These are phyloP conservation scores for Fusarium denticulatum DNA, from an alignment of 2,329 filamentous ascomycete genomes.

Conservation along the genomic window DNA sequence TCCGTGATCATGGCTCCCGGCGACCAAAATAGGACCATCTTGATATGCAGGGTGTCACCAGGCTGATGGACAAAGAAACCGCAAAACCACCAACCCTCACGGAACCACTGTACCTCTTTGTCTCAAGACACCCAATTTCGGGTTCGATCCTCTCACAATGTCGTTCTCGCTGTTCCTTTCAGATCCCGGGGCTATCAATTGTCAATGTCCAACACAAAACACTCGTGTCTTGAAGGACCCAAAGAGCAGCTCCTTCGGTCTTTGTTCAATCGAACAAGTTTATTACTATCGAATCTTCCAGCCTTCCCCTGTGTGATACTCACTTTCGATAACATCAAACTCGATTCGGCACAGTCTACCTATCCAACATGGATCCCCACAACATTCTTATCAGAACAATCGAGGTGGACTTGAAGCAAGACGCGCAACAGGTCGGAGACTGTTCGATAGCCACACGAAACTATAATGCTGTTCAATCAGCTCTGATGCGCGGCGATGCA, in stretches of 20 bases:
- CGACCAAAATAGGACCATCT: slow-evolving; percentile 19
- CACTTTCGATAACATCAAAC: neutral
- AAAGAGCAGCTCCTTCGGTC: neutral
- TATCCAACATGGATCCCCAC: slow-evolving; percentile 7
- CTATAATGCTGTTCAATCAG: slow-evolving; percentile 15
- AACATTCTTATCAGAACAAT: neutral
- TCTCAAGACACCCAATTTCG: slow-evolving; percentile 9
- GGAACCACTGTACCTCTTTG: slow-evolving; percentile 22
- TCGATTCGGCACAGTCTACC: neutral
- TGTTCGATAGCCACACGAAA: slow-evolving; percentile 5
- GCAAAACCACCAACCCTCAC: slow-evolving; percentile 8
- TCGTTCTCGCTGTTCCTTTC: slow-evolving; percentile 6
- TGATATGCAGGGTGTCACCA: neutral
- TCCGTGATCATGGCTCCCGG: neutral
- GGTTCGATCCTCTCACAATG: slow-evolving; percentile 26
- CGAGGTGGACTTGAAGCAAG: neutral
- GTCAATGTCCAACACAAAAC: slow-evolving; percentile 1
- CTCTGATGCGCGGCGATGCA: slow-evolving; percentile 33
- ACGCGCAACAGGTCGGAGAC: neutral
- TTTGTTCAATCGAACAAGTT: slow-evolving; percentile 35
- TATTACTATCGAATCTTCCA: slow-evolving; percentile 32
- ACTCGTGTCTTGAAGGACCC: neutral
- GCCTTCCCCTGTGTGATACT: neutral
- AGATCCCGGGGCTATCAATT: neutral
- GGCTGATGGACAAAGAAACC: slow-evolving; percentile 32